These are phyloP conservation scores for Tilletia walkeri DNA, from an alignment of 1,284 basidiomycete species.

Conservation along the genomic window DNA sequence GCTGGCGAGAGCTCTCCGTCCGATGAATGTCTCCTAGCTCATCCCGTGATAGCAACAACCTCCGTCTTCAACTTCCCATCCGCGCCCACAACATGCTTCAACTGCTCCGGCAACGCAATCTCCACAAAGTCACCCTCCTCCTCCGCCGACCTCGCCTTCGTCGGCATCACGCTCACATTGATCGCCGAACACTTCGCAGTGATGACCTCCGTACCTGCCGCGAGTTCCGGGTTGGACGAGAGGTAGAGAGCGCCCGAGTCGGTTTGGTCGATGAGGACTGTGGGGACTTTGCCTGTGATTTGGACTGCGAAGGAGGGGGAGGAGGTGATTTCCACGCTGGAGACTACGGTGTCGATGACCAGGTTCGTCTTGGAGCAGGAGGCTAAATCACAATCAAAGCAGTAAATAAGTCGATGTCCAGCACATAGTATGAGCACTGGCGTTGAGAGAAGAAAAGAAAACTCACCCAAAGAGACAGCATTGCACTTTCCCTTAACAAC, in stretches of 20 bases:
- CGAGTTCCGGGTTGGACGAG: constrained; percentile 73
- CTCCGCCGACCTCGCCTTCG: constrained; percentile 65
- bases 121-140: constrained; percentile 91
- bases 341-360: constrained; percentile 86
- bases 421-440: constrained; percentile 4
- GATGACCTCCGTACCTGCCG: constrained; percentile 71
- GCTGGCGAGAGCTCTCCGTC: no score
- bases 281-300: constrained; percentile 83
- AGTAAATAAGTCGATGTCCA: not conserved
- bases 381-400: constrained; percentile 60
- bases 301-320: constrained; percentile 92
- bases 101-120: constrained; percentile 90
- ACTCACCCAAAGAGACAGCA: constrained; percentile 80
- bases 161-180: constrained; percentile 71
- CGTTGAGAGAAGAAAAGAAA: not conserved
- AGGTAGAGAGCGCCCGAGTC: constrained; percentile 95
- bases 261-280: constrained; percentile 87
- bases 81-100: constrained; percentile 73
- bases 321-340: constrained; percentile 79
- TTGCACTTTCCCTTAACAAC: constrained; percentile 92
- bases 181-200: constrained; percentile 92
- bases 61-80: constrained; percentile 66
- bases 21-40: not conserved
- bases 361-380: constrained; percentile 86
- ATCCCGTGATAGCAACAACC: constrained; percentile 49